Base-by-base conservation (phyloP, 805 yeast species). In the Metschnikowia dekortorum region DNA sequence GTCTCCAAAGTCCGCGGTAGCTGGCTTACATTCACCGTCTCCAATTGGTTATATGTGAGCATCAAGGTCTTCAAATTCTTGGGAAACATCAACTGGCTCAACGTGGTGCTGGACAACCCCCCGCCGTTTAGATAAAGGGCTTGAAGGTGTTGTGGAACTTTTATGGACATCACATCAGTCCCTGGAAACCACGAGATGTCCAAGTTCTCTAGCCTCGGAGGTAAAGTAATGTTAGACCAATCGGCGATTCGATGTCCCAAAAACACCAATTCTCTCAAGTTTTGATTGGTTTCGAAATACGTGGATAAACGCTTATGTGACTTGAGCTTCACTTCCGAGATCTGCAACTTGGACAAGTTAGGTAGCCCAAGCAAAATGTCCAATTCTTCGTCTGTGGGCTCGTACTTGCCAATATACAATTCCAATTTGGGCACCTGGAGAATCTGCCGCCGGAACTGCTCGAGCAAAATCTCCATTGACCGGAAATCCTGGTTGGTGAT, bases 151-250 rank as follows among this genome's bases (percentile, higher is more conserved):
- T 49, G 51, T 1, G 71, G 71, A 1, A 65, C 46, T 0, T 44
- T 30, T 14, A 71, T 51, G 0, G 68, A 60, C 13, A 51, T 39
- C n/a, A 67, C 54, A 40, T 66, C 60, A 2, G 64, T 57, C 8
- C 39, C 49, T 2, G 59, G 53, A 30, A 59, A 59, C 76, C 76
- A 71, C 9, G 75, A 71, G n/a, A 65, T 44, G 49, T 71, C 75
- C 35, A 71, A 51, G 41, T 65, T 65, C 10, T 43, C 49, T 33
- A 70, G 53, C 28, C 46, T 55, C 0, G 50, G 48, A 0, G 75
- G 75, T n/a, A 70, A 58, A 3, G 16, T 28, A 10, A 63, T 56
- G 3, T 46, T 49, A 0, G 63, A 47, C 75, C 75, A 71, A 42
- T 64, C 52, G 6, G 51, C 44, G 3, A 68, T 58, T 6, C 58